Evolutionary conservation across 1,284 basidiomycete species (phyloP).

Genomic region (Xerocomus amazonicus): DNA sequence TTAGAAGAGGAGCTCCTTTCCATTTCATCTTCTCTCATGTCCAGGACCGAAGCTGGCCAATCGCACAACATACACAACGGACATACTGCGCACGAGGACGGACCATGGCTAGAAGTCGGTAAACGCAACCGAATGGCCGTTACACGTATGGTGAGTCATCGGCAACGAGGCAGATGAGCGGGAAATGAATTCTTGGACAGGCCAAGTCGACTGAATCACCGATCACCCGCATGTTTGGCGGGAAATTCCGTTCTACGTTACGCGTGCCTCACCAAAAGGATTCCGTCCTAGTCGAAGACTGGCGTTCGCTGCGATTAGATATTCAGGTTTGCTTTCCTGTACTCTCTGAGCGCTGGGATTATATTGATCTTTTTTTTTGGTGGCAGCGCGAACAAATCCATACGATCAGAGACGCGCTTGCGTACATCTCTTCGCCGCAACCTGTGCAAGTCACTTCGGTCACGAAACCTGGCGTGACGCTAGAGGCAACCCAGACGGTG

Average conservation of each 20-base stretch:
- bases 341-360: not conserved
- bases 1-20: constrained; percentile 89
- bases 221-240: constrained; percentile 90
- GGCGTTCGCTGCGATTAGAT: constrained; percentile 86
- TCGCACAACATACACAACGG: constrained; percentile 13
- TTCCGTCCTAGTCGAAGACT: constrained; percentile 89
- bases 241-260: constrained; percentile 87
- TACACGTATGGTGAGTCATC: constrained; percentile 67
- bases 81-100: constrained; percentile 44
- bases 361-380: no score
- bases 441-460: constrained; percentile 67
- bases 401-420: constrained; percentile 82
- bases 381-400: constrained; percentile 69
- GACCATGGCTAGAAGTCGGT: constrained; percentile 88
- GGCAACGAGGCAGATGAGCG: not conserved
- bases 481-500: constrained; percentile 87
- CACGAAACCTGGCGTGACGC: constrained; percentile 53
- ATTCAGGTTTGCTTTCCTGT: constrained; percentile 62
- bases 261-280: constrained; percentile 81
- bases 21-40: constrained; percentile 50
- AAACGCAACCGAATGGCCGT: constrained; percentile 84
- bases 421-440: constrained; percentile 79
- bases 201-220: constrained; percentile 82
- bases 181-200: constrained; percentile 34
- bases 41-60: constrained; percentile 20